phyloP scores from a whole-genome alignment of 768 basidiomycete species.

The Mycena polygramma region DNA sequence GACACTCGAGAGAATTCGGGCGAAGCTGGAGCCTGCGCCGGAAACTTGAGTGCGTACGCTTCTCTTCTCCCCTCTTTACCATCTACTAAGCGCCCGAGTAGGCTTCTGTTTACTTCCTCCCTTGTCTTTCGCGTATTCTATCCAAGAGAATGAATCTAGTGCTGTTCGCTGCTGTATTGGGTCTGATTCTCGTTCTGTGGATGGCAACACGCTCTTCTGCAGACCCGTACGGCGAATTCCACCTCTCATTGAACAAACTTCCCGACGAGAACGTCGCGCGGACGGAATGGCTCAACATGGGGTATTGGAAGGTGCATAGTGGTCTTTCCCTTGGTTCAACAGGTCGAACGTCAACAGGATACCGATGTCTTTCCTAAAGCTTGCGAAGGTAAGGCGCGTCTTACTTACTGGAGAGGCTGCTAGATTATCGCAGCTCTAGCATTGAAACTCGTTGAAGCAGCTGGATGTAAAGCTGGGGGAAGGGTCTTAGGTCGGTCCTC shows the following conservation, averaged over 20 bases:
- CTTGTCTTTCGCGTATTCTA: neutral
- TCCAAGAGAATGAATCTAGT: conserved; percentile 18
- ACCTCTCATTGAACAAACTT: conserved; percentile 63
- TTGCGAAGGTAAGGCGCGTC: conserved; percentile 63
- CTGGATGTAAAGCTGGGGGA: conserved; percentile 54
- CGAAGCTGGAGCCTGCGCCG: conserved; percentile 37
- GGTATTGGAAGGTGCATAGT: conserved; percentile 69
- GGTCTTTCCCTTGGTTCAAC: conserved; percentile 1
- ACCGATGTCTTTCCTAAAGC: conserved; percentile 67
- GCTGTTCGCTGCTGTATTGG: conserved; percentile 10
- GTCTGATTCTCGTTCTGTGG: conserved; percentile 22
- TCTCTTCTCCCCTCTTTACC: neutral
- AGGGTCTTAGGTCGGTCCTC: conserved; percentile 64
- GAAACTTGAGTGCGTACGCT: neutral
- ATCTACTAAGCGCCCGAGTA: neutral
- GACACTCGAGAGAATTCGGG: conserved; percentile 44
- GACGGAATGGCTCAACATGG: conserved; percentile 83
- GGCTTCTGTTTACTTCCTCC: neutral
- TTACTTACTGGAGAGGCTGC: neutral
- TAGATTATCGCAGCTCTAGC: conserved; percentile 59
- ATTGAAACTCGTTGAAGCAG: conserved; percentile 60
- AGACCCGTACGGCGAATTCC: conserved; percentile 73
- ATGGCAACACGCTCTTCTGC: conserved; percentile 30
- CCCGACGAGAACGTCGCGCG: conserved; percentile 47
- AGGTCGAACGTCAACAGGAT: conserved; percentile 48